These are phyloP conservation scores for Mycena vulgaris DNA, from an alignment of 768 basidiomycete species.

Conservation along the genomic window DNA sequence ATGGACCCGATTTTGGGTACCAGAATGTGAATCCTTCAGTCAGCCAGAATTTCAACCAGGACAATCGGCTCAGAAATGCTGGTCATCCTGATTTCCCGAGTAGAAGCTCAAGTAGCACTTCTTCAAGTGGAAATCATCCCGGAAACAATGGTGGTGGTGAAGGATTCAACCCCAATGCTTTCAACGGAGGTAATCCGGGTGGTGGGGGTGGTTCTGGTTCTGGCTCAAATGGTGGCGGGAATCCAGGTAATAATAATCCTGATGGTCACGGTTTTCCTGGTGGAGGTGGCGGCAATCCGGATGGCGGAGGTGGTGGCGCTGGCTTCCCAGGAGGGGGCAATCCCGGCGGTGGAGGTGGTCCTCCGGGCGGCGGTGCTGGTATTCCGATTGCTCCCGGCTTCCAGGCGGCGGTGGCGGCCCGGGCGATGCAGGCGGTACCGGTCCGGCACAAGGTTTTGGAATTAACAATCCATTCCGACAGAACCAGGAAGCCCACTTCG, in stretches of 20 bases:
- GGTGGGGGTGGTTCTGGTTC: background rate
- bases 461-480: conserved; percentile 7
- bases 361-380: background rate
- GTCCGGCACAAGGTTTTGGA: background rate
- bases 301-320: background rate
- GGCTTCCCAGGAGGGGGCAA: background rate
- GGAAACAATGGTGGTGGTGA: background rate
- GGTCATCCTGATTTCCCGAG: background rate
- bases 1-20: background rate
- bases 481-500: conserved; percentile 4
- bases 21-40: background rate
- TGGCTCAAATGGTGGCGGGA: background rate
- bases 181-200: background rate
- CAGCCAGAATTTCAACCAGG: background rate
- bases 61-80: background rate
- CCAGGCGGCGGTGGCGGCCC: background rate
- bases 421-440: background rate
- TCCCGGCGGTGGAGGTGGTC: background rate
- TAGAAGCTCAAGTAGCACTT: background rate
- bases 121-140: background rate
- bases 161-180: background rate
- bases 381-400: background rate
- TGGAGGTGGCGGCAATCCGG: background rate
- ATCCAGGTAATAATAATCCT: background rate
- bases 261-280: background rate